Evolutionary conservation across 2,329 filamentous ascomycete species (phyloP), one percentile per base, ranked within the genome.

Genomic region (Aureobasidium sp.): DNA sequence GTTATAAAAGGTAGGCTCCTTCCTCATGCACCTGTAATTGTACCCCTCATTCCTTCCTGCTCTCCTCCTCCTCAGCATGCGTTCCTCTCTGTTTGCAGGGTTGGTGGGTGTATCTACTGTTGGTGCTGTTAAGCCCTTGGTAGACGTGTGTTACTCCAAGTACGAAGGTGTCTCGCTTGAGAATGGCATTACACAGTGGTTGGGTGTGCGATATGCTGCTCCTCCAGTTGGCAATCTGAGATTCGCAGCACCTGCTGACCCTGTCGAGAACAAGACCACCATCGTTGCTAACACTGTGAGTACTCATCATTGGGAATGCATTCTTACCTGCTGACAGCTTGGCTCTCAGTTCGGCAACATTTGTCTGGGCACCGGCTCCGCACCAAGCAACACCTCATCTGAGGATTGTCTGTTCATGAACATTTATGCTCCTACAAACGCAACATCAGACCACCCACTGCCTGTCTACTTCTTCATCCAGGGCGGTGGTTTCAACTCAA

Each of bases 131-230:
- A 67, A 76, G 20, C 64, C 72, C 3, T 69, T 74, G 6, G 84
- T 91, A 15, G 78, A 89, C 64, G 77, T 92, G 26, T 80, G 79
- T 3, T 92, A 91, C 70, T 81, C 86, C 34, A 81, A 78, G 29
- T 91, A 91, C 69, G 73, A 79, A 55, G 89, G 89, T 9, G 73
- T 76, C 4, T 69, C 77, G 1, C 75, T 81, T 1, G 67, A 73
- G 0, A 82, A 83, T 67, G 87, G 85, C 1, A 76, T 91, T 52
- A 84, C 82, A 2, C 80, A 87, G 71, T 93, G 88, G 87, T 79
- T 90, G 8, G 89, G 88, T 1, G 84, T 94, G 65, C 83, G 88
- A 47, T 94, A 85, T 75, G 89, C 89, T 1, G 85, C 87, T 5
- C 78, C 88, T 15, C 89, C 89, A 0, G 62, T 88, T 2, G 87